Evolutionary conservation across 192 early-diverging fungal genomes (phyloP), one percentile per base, ranked within the genome.

Genomic region (Cetraspora pellucida): DNA sequence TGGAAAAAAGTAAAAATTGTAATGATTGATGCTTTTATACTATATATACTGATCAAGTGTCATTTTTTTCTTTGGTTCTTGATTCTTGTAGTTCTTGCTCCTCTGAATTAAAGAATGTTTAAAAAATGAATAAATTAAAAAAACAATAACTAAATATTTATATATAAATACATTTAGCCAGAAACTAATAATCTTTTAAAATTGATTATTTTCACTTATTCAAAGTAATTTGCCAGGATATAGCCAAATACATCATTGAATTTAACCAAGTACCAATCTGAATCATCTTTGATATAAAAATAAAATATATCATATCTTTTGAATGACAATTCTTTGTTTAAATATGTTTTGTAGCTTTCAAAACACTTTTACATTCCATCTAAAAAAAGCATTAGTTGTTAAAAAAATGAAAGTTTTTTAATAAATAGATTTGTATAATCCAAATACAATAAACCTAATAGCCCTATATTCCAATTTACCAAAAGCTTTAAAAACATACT

Each of bases 201-300:
- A n/a, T n/a, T n/a, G n/a, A n/a, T n/a, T n/a, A n/a, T 44, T 25
- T 65, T 7, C 44, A 72, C 44, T 47, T 9, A 75, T 75, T 91
- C 92, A 11, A 99, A 85, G 82, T 99, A 99, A 55, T 91, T 92
- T 70, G 90, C 90, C 63, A 96, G 97, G 28, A 93, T 89, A 74
- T 97, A 91, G 21, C 97, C 97, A 61, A 91, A 90, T 5, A 86
- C 75, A 74, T 91, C 87, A 37, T 87, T 88, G 31, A 83, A 82
- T 74, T 88, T 88, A 23, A 89, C 94, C 76, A 97, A 89, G 88
- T 90, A 96, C 97, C 97, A 99, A 81, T 98, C 96, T 8, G 90
- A 90, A 77, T 97, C 95, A 70, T 90, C 91, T 31, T 90, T 89
- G 57, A 96, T 94, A 77, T 94, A 91, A 6, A 99, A 81, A 63